A percentile compares a stretch with the other conserved stretches of the same genome.
Evolutionary conservation across 1,284 basidiomycete genomes (phyloP).

Genomic region (Filobasidium uniguttulatum): DNA sequence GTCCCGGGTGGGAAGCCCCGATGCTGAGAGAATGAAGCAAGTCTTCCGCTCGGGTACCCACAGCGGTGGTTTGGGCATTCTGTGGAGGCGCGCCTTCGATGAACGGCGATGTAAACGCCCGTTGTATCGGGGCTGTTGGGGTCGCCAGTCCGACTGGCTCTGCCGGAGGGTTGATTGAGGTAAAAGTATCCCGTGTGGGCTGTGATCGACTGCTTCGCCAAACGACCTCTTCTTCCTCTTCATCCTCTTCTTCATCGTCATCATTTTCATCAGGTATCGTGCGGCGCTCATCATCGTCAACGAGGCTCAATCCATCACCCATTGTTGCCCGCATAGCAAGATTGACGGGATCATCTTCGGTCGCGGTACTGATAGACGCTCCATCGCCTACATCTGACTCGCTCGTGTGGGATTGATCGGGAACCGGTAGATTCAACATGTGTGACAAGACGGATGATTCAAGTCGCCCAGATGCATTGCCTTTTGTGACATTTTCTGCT

Average conservation of each 20-base stretch:
- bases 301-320: slow-evolving; percentile 38
- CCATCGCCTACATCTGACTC: slow-evolving; percentile 44
- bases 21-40: slow-evolving; percentile 16
- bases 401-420: too few relatives aligned
- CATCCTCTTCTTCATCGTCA: slow-evolving; percentile 19
- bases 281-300: slow-evolving; percentile 41
- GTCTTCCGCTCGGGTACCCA: slow-evolving; percentile 12
- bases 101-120: not conserved
- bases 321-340: slow-evolving; percentile 57
- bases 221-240: slow-evolving; percentile 28
- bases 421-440: too few relatives aligned
- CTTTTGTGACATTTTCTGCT: slow-evolving; percentile 26
- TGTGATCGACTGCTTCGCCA: slow-evolving; percentile 23
- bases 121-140: not conserved
- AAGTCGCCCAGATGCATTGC: slow-evolving; percentile 7
- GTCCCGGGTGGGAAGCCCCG: not conserved
- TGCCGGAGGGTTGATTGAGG: too few relatives aligned
- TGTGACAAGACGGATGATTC: not conserved
- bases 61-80: not conserved
- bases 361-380: slow-evolving; percentile 53
- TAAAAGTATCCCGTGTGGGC: slow-evolving; percentile 14
- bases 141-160: slow-evolving; percentile 2
- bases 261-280: slow-evolving; percentile 50
- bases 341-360: slow-evolving; percentile 67
- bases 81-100: not conserved